Evolutionary conservation across 192 early-diverging fungal species (phyloP).

Genomic region (Linnemannia zychae): DNA sequence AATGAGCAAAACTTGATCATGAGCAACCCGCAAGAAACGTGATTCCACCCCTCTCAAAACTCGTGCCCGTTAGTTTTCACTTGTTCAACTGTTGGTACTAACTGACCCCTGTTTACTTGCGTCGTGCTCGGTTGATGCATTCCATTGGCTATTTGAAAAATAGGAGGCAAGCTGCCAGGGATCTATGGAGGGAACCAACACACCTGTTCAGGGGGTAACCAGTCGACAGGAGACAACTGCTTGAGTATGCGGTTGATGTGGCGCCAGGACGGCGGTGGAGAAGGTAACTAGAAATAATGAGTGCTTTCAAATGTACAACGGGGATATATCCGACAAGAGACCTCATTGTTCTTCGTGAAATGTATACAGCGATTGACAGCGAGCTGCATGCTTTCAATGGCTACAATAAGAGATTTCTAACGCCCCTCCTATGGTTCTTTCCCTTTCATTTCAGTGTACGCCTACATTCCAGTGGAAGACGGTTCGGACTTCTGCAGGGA

Average conservation of each 20-base stretch:
- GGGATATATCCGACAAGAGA: too few species aligned
- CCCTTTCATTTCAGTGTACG: slow-evolving; percentile 53
- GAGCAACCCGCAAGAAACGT: not conserved
- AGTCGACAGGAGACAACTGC: slow-evolving; percentile 61
- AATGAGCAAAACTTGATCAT: not conserved
- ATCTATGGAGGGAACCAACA: slow-evolving; percentile 59
- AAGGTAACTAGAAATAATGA: too few species aligned
- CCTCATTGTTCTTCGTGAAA: too few species aligned
- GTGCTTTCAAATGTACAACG: too few species aligned
- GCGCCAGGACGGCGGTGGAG: slow-evolving; percentile 50
- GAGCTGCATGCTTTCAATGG: not conserved
- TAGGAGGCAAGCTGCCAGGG: slow-evolving; percentile 66
- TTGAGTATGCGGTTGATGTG: slow-evolving; percentile 66
- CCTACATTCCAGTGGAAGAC: slow-evolving; percentile 57
- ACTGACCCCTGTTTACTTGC: not conserved
- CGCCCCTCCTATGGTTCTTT: not conserved
- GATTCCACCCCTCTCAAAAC: not conserved
- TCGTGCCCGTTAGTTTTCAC: not conserved
- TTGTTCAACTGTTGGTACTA: not conserved
- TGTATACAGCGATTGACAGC: too few species aligned
- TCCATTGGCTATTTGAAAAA: not conserved
- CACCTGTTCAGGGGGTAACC: slow-evolving; percentile 63
- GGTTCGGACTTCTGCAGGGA: slow-evolving; percentile 48
- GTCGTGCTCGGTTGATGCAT: not conserved
- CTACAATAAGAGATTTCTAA: not conserved